phyloP scores from a whole-genome alignment of 2,329 filamentous ascomycete species.

The Trichoderma gracile region DNA sequence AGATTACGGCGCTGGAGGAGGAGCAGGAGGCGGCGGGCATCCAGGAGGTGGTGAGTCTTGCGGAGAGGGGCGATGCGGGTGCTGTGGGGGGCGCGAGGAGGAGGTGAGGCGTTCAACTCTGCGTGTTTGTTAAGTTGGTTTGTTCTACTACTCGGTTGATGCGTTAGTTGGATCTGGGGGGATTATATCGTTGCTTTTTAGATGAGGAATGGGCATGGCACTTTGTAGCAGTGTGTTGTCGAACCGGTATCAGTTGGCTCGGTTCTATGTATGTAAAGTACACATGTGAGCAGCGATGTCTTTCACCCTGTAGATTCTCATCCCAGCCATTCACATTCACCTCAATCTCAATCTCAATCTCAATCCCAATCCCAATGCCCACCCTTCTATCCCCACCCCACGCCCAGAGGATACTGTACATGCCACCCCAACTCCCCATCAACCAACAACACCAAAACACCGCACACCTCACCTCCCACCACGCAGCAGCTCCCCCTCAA shows the following conservation, averaged over 20 bases:
- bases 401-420: too few relatives aligned
- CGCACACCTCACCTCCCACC: not conserved
- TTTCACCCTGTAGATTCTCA: not conserved
- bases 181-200: too few relatives aligned
- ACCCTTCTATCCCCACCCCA: not conserved
- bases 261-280: too few relatives aligned
- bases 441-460: not conserved
- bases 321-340: not conserved
- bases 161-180: too few relatives aligned
- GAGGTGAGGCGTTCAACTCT: slow-evolving; percentile 29
- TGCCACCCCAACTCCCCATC: not conserved
- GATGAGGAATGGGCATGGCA: too few relatives aligned
- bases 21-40: slow-evolving; percentile 96
- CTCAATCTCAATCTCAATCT: too few relatives aligned
- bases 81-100: slow-evolving; percentile 38
- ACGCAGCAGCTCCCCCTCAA: slow-evolving; percentile 33
- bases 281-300: too few relatives aligned
- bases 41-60: slow-evolving; percentile 86
- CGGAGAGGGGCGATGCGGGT: slow-evolving; percentile 65
- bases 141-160: too few relatives aligned
- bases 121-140: too few relatives aligned
- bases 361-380: not conserved
- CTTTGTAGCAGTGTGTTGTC: too few relatives aligned
- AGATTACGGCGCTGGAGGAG: slow-evolving; percentile 87
- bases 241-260: too few relatives aligned